Evolutionary conservation across 176 grass and related monocot species (phyloP).

Genomic region (Oryza australiensis): DNA sequence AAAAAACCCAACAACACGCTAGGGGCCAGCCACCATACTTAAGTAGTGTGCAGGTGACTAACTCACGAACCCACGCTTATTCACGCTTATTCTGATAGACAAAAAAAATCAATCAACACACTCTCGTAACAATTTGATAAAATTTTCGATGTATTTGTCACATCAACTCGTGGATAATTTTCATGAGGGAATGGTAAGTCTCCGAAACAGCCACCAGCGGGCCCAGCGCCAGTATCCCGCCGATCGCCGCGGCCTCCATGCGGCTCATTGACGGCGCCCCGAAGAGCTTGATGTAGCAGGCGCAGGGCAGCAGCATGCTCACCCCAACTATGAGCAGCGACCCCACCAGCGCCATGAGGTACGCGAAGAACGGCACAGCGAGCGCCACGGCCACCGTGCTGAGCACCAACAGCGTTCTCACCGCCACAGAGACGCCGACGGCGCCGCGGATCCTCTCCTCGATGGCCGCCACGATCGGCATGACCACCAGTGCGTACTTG

Average conservation of each 20-base stretch:
- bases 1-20: no score
- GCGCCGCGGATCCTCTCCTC: constrained; percentile 36
- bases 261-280: neutral
- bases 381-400: constrained; percentile 59
- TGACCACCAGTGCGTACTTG: constrained; percentile 58
- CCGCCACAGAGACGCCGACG: neutral
- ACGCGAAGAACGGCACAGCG: constrained; percentile 57
- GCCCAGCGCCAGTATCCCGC: constrained; percentile 37
- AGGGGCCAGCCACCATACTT: no score
- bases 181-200: constrained; percentile 48
- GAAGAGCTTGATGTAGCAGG: constrained; percentile 55
- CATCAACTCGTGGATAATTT: constrained; percentile 36
- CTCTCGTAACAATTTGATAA: no score
- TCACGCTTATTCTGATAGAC: no score
- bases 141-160: no score
- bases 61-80: no score
- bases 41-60: no score
- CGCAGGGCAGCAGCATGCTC: constrained; percentile 53
- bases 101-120: neutral
- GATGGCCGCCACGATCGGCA: constrained; percentile 45
- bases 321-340: constrained; percentile 46
- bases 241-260: constrained; percentile 28
- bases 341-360: constrained; percentile 63
- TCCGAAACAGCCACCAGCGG: constrained; percentile 35
- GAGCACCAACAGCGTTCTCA: constrained; percentile 47